Base-by-base conservation (phyloP, 139 green algal species). In the Desmodesmus armatus region DNA sequence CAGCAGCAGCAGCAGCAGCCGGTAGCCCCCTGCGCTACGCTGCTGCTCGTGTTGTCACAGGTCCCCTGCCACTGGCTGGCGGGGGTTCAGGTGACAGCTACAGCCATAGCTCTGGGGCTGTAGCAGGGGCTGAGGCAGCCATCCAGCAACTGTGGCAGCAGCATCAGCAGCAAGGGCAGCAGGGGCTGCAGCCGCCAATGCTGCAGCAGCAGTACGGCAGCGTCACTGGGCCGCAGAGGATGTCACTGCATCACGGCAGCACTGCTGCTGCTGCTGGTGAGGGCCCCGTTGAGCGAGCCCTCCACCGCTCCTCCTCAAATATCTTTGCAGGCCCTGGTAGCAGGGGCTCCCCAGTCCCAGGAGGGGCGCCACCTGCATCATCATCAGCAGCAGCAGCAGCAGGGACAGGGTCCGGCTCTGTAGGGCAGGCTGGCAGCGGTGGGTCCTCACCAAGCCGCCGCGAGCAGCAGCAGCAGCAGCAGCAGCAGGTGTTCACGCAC, bases 381-480 rank as follows among this genome's bases (percentile, higher is more conserved):
- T 5, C 27, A 85, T 37, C 63, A 87, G 65, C 44, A 87, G 31
- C 11, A 35, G 77, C 58, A 79, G 71, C 70, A 55, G 25, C 49
- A 43, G 44, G 1, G 11, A 41, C 33, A 43, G 15, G n/a, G n/a
- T n/a, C n/a, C n/a, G n/a, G n/a, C n/a, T n/a, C n/a, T n/a, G n/a
- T n/a, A n/a, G n/a, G n/a, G n/a, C n/a, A n/a, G n/a, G 23, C 37
- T 27, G 35, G 41, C 41, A 44, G n/a, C n/a, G n/a, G n/a, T n/a
- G 31, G 33, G 72, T 53, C 17, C 13, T 55, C 31, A 55, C 29
- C 21, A 29, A 31, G 19, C 47, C 62, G 27, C 19, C 43, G 17
- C 17, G 21, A 62, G 60, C 40, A 87, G 41, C 73, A 88, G 47
- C 19, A 73, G 87, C 25, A 71, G 31, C 60, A 76, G 65, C 40